A percentile compares a stretch with the other conserved stretches of the same genome.
These are phyloP conservation scores for Rubia yunnanensis DNA, from an alignment of 257 asterid genomes.

Conservation along the genomic window DNA sequence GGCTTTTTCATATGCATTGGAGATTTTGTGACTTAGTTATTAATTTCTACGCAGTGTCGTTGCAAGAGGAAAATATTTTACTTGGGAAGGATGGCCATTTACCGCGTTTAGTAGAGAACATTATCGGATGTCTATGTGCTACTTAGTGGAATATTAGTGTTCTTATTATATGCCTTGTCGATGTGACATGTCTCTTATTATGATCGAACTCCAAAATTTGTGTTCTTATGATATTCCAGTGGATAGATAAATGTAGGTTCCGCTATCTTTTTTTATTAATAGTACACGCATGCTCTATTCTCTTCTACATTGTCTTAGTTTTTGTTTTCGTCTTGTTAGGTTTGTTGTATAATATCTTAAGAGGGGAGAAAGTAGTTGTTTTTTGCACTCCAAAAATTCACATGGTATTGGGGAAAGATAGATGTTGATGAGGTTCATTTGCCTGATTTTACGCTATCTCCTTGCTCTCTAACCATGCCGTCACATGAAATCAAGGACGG, in stretches of 20 bases:
- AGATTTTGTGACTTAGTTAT: background rate
- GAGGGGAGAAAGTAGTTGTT: background rate
- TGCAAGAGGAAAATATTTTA: background rate
- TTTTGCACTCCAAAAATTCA: background rate
- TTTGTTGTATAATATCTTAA: background rate
- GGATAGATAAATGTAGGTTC: background rate
- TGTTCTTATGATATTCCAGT: background rate
- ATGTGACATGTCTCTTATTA: no score
- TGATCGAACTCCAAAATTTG: no score
- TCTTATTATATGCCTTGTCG: no score
- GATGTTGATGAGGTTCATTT: slow-evolving; percentile 10
- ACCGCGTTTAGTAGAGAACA: no score
- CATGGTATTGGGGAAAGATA: background rate
- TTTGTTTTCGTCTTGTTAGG: background rate
- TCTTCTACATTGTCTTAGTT: background rate
- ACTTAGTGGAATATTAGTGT: no score
- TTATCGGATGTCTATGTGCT: no score
- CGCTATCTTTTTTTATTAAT: background rate
- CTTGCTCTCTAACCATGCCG: slow-evolving; percentile 22
- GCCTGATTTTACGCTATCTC: slow-evolving; percentile 9
- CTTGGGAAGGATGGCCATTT: no score
- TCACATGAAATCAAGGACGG: slow-evolving; percentile 27
- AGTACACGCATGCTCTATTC: background rate
- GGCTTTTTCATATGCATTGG: background rate
- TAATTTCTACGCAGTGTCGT: background rate